Evolutionary conservation across 306 rosid species (phyloP), one percentile per base, ranked within the genome.

Genomic region (Sindora glabra): DNA sequence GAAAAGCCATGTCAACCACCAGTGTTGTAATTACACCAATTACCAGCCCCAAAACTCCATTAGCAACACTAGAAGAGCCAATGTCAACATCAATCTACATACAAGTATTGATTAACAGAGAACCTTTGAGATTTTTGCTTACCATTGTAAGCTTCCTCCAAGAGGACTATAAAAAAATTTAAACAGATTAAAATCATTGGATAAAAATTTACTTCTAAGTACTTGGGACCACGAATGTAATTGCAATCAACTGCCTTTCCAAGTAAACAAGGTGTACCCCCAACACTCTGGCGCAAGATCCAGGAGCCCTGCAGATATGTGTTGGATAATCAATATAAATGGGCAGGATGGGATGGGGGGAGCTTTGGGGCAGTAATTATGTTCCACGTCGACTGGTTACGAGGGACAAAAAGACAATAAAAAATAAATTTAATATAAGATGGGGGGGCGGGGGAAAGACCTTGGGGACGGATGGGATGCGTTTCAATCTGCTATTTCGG

Each of bases 211-310:
- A 92, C 99, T 69, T 92, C 99, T 65, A 92, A 80, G 73, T 89
- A 92, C 64, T 83, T 89, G 10, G 99, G 77, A 44, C 89, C 96
- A 19, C 96, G 96, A 47, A 92, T 80, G 57, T 92, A 89, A 79
- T 83, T 92, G 86, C 95, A 84, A 80, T 92, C 99, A 48, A 92
- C 96, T 34, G 99, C 99, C 81, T 92, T 92, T 69, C 99, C 99
- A 74, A 92, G 78, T 69, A 92, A 73, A 80, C 99, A 92, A 39
- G 96, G 99, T 22, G 89, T 86, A 74, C 96, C 89, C 25, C 99
- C 99, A 61, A 92, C 99, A 80, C 99, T 92, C 70, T 92, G 99
- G 65, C 99, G 95, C 66, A 92, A 96, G 80, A 92, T 92, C 96
- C 99, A 92, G 25, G 99, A 92, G 36, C 99, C 99, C 99, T 92